Base-by-base conservation (phyloP, 345 rosid genomes). In the Arabidopsis arenosa region DNA sequence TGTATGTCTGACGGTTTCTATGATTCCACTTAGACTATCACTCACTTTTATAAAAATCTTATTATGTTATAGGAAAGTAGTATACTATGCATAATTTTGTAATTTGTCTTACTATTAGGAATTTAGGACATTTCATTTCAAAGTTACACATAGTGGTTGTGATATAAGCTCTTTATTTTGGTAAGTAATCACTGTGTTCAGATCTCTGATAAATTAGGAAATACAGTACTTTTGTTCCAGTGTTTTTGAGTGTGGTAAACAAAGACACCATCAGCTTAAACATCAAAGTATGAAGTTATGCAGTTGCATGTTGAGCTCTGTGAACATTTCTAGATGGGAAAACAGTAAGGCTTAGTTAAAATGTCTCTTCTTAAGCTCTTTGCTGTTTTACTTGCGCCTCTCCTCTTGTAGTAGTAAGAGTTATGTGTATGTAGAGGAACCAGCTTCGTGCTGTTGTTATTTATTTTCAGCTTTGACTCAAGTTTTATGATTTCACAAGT, bases 401-500 rank as follows among this genome's bases (percentile, higher is more conserved):
- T 54, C 43, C 43, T 30, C 5, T 6, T 17, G 64, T 33, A 36
- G 9, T 45, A 44, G 44, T 57, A n/a, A 56, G 15, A 13, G 35
- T 36, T 9, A 49, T 63, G 61, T 17, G 12, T 52, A 39, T 45
- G 26, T 39, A 54, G 45, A 51, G 4, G 28, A 55, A 55, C 3
- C 28, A 41, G 7, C 55, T 10, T 45, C 28, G 5, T 49, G 48
- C 15, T 43, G 12, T 48, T 72, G 53, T 61, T 30, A 10, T 60
- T 72, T 60, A 26, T 30, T 60, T 43, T 37, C 32, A 23, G 43
- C 41, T 62, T 52, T 57, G 53, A 2, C 23, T 36, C n/a, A n/a
- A n/a, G 21, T 36, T 45, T 55, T 11, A 33, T 12, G 54, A 41
- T 51, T 62, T 62, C 23, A 21, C 28, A 12, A 41, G n/a, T n/a